Base-by-base conservation (phyloP, 148 eudicot genomes). In the Cornus controversa region DNA sequence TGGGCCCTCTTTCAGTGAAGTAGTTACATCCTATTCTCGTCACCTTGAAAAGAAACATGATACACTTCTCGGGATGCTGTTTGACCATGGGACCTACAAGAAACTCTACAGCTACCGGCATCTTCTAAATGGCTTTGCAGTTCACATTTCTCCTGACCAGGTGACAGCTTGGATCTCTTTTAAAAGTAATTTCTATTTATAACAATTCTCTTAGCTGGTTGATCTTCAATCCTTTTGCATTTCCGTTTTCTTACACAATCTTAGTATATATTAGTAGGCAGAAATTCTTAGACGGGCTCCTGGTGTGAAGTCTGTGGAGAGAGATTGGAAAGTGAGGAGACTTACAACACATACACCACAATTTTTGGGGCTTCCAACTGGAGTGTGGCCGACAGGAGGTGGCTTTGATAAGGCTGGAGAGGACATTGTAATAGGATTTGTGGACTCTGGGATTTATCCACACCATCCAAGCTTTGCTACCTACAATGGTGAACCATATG, bases 291-390 rank as follows among this genome's bases (percentile, higher is more conserved):
- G 89, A 81, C 86, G 89, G 80, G 88, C 91, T 73, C 99, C 99
- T 58, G 94, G 94, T 74, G 99, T 96, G 71, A 93, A 84, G 81
- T 89, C 93, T 24, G 97, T 96, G 54, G 91, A 93, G 75, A 88
- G 91, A 88, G 99, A 96, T 87, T 93, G 97, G 97, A 96, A 96
- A 78, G 98, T 96, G 77, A 89, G 80, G 85, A 91, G 85, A 82
- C 97, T 93, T 77, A 96, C 99, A 15, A 96, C 99, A 4, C 99
- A 96, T 80, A 96, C 99, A 7, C 99, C 99, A n/a, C 84, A 93
- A 75, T 96, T 96, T 82, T 73, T 96, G 85, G 99, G 99, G 67
- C 94, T 96, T 78, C 99, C 99, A 47, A 96, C 99, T 57, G 97
- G 94, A 79, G 99, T 93, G 45, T 96, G 99, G 99, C 99, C 98